Percentiles rank a stretch among this genome's conserved stretches.
phyloP scores from a whole-genome alignment of 257 asterid species.

The Solanum chilense region DNA sequence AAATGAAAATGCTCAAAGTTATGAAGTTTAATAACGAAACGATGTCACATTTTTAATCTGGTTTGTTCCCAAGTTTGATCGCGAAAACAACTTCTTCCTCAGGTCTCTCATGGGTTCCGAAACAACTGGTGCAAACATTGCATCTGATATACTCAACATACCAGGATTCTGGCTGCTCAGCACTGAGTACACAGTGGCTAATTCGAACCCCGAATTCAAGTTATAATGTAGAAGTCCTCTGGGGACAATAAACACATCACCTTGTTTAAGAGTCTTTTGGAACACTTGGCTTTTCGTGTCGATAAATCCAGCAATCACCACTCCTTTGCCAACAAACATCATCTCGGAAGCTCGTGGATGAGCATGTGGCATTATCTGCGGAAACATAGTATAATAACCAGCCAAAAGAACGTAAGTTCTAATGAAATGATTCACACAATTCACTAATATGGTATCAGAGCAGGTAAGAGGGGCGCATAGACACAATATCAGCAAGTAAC shows the following conservation, averaged over 20 bases:
- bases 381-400: background rate
- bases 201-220: conserved; percentile 47
- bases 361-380: conserved; percentile 26
- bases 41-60: conserved; percentile 26
- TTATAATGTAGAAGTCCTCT: conserved; percentile 62
- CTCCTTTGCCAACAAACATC: conserved; percentile 42
- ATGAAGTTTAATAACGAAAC: background rate
- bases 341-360: conserved; percentile 75
- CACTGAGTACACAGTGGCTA: conserved; percentile 38
- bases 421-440: background rate
- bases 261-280: conserved; percentile 32
- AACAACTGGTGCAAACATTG: conserved; percentile 17
- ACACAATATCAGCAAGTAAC: background rate
- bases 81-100: conserved; percentile 20
- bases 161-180: conserved; percentile 81
- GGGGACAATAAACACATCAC: conserved; percentile 63
- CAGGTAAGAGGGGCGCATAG: background rate
- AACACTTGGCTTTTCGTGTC: conserved; percentile 37
- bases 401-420: background rate
- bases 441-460: background rate
- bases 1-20: background rate
- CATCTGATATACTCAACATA: conserved; percentile 28
- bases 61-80: conserved; percentile 21
- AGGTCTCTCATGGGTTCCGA: conserved; percentile 8
- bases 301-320: conserved; percentile 41